phyloP scores from a whole-genome alignment of 2,329 filamentous ascomycete species.

The Penicillium janthinellum region DNA sequence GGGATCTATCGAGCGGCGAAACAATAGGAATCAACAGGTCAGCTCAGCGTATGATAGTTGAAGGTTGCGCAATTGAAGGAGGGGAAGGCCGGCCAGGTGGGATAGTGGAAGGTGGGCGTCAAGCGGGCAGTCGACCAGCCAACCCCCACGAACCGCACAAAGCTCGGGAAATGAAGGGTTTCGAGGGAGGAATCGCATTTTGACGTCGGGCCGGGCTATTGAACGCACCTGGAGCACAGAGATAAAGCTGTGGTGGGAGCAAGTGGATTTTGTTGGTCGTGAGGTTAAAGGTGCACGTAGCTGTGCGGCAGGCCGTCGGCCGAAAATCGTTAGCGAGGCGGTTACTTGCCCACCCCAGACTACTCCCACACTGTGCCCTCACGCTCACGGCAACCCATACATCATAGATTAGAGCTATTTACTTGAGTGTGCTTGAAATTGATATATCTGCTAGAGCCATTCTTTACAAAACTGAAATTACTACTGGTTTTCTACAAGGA shows the following conservation, averaged over 20 bases:
- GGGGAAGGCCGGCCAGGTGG: constrained; percentile 7
- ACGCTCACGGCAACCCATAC: background rate
- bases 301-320: constrained; percentile 44
- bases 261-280: constrained; percentile 42
- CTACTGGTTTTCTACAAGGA: background rate
- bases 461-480: background rate
- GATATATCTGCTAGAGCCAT: background rate
- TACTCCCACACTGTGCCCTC: constrained; percentile 36
- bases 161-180: constrained; percentile 28
- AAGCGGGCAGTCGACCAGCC: constrained; percentile 16
- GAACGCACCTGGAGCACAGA: constrained; percentile 40
- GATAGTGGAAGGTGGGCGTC: constrained; percentile 23
- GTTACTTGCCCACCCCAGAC: constrained; percentile 35
- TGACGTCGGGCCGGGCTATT: constrained; percentile 23
- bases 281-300: constrained; percentile 39
- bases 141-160: constrained; percentile 30
- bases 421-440: background rate
- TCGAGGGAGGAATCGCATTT: constrained; percentile 24
- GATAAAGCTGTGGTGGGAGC: constrained; percentile 39
- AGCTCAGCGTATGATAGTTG: constrained; percentile 11
- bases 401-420: background rate
- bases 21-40: background rate
- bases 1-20: constrained; percentile 25
- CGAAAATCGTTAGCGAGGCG: constrained; percentile 50
- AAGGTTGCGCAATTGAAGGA: constrained; percentile 9